Evolutionary conservation across 2,329 filamentous ascomycete genomes (phyloP), one percentile per base, ranked within the genome.

Genomic region (Sporothrix humicola): DNA sequence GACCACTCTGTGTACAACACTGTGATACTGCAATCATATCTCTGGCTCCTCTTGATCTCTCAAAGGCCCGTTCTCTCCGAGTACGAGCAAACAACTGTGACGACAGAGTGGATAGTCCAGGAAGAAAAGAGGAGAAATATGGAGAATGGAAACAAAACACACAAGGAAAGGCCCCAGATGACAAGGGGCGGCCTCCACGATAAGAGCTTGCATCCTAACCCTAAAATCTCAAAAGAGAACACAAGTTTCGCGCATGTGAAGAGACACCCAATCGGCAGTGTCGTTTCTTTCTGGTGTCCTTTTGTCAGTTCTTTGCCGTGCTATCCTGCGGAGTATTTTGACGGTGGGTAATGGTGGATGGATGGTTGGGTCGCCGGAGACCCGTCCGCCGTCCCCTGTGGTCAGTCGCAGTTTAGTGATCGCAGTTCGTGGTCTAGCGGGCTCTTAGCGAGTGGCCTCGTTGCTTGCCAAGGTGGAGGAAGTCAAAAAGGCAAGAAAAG

Each of bases 171-270:
- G 31, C 4, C 31, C 23, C 4, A 13, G 42, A 46, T 15, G 13
- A 4, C 42, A 66, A 42, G 42, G 23, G 61, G 61, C 61, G 61
- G 42, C 61, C 61, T 48, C n/a, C 61, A 48, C 61, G 61, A 66
- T 48, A 66, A 65, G 59, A 46, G 37, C 9, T n/a, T 26, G 59
- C 42, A 23, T 66, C 26, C 56, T 37, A 17, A 37, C 31, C 31
- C 31, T 37, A 37, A 37, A 37, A 37, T 37, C 31, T 37, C 31
- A 37, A 37, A 37, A 37, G 31, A 37, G 31, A 37, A 37, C 31
- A 37, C 7, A 37, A 37, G 31, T 37, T 37, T 37, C 31, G 31
- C 31, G 31, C 31, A 37, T 37, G 31, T 37, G 31, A 37, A 37
- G 31, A 37, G 31, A 37, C 31, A 17, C 12, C 48, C 48, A 50